Conservation (phyloP, 441 rosid genomes). For the Populus trichocarpa region DNA sequence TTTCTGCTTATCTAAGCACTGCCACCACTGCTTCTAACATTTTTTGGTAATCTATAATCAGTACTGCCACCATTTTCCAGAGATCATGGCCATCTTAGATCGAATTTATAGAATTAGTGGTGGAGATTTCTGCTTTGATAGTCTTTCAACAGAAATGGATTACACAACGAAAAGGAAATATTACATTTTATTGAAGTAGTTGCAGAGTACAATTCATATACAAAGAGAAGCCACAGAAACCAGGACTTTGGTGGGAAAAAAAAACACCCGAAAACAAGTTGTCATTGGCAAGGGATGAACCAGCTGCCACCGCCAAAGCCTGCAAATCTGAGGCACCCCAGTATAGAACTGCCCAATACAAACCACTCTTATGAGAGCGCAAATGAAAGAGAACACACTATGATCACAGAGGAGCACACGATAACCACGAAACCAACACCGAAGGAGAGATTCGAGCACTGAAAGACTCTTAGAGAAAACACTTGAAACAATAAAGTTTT, state of each 20-base stretch:
- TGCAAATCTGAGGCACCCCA: slow-evolving; percentile 15
- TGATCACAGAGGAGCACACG: background rate
- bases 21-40: background rate
- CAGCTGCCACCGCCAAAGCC: slow-evolving; percentile 19
- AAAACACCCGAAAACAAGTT: slow-evolving; percentile 21
- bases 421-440: background rate
- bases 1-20: background rate
- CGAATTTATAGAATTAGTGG: background rate
- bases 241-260: slow-evolving; percentile 14
- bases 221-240: slow-evolving; percentile 27
- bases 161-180: background rate
- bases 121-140: background rate
- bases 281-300: slow-evolving; percentile 17
- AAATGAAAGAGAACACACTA: background rate
- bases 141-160: background rate
- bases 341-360: slow-evolving; percentile 26
- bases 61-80: background rate
- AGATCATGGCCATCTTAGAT: too few species aligned
- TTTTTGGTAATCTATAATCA: background rate
- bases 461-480: background rate
- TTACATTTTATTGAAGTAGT: slow-evolving; percentile 19
- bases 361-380: background rate
- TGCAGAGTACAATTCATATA: slow-evolving; percentile 29
- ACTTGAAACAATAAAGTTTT: background rate
- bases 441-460: background rate